Conservation (phyloP, 2,329 filamentous ascomycete genomes). For the Thielaviopsis cerberus region DNA sequence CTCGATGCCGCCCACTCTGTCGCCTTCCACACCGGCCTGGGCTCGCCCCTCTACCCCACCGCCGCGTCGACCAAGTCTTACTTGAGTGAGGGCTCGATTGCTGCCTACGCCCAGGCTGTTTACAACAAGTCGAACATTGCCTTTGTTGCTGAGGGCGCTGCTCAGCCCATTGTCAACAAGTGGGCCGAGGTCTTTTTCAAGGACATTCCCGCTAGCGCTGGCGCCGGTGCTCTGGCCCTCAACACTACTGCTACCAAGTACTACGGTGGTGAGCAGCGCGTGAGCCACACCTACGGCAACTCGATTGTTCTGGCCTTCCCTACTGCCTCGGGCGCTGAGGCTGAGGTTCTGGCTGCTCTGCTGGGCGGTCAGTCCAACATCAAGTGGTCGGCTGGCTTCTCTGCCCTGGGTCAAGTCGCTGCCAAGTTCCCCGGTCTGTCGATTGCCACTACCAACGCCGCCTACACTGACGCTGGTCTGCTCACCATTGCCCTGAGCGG, state of each 20-base stretch:
- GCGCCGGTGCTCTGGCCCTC: constrained; percentile 23
- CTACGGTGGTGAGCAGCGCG: constrained; percentile 86
- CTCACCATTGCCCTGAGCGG: constrained; percentile 69
- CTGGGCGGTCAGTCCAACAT: constrained; percentile 79
- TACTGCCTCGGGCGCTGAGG: constrained; percentile 70
- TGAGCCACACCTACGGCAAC: constrained; percentile 58
- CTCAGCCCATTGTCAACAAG: constrained; percentile 56
- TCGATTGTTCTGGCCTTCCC: constrained; percentile 77
- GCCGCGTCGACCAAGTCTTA: constrained; percentile 59
- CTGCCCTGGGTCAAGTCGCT: constrained; percentile 64
- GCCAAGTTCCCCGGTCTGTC: constrained; percentile 46
- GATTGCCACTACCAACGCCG: constrained; percentile 56
- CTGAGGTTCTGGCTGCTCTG: constrained; percentile 68
- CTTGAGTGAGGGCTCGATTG: constrained; percentile 55
- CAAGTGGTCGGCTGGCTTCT: constrained; percentile 93
- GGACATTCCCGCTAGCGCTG: constrained; percentile 37
- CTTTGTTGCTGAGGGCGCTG: constrained; percentile 74
- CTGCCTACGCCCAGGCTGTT: constrained; percentile 56
- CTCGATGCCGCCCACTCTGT: constrained; percentile 70
- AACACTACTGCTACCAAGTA: constrained; percentile 58
- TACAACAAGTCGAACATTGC: constrained; percentile 85
- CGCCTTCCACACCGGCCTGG: constrained; percentile 87
- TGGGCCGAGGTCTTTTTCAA: constrained; percentile 92
- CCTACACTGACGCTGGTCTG: constrained; percentile 89
- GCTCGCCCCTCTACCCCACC: constrained; percentile 55